Evolutionary conservation across 164 flowering plant species (phyloP).

Genomic region (Houttuynia cordata): DNA sequence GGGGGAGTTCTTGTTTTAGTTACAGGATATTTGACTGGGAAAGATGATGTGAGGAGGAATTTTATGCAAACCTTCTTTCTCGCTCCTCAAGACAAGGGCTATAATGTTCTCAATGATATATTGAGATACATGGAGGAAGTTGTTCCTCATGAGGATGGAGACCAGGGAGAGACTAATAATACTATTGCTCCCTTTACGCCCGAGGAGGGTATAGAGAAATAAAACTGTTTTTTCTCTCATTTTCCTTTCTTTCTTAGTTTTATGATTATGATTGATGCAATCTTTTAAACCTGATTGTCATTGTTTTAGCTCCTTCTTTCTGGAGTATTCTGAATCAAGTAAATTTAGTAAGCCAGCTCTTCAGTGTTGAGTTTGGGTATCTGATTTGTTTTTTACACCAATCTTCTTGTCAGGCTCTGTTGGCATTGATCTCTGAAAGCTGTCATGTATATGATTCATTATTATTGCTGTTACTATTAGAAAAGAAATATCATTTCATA

Average conservation of each 20-base stretch:
- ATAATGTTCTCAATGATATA: conserved; percentile 67
- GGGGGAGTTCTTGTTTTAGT: conserved; percentile 74
- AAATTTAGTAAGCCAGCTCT: too few species aligned
- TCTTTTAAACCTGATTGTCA: too few species aligned
- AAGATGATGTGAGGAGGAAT: conserved; percentile 29
- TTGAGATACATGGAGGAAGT: conserved; percentile 50
- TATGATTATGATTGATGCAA: too few species aligned
- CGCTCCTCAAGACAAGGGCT: conserved; percentile 47
- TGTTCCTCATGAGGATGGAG: conserved; percentile 8
- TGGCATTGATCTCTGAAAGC: too few species aligned
- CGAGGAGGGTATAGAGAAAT: conserved; percentile 27
- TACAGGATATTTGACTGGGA: conserved; percentile 53
- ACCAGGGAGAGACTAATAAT: conserved; percentile 15
- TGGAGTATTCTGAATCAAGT: too few species aligned
- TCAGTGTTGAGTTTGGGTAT: too few species aligned
- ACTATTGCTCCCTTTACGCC: conserved; percentile 23
- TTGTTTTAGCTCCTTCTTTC: too few species aligned
- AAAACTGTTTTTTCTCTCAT: not conserved
- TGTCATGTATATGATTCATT: too few species aligned
- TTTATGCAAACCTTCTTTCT: conserved; percentile 70
- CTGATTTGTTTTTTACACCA: too few species aligned
- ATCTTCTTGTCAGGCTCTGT: too few species aligned
- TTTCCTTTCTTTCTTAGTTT: not conserved
- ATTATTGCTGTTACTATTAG: too few species aligned
- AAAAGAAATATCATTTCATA: too few species aligned